Base-by-base conservation (phyloP, 2,329 filamentous ascomycete genomes). In the Triangularia setosa region DNA sequence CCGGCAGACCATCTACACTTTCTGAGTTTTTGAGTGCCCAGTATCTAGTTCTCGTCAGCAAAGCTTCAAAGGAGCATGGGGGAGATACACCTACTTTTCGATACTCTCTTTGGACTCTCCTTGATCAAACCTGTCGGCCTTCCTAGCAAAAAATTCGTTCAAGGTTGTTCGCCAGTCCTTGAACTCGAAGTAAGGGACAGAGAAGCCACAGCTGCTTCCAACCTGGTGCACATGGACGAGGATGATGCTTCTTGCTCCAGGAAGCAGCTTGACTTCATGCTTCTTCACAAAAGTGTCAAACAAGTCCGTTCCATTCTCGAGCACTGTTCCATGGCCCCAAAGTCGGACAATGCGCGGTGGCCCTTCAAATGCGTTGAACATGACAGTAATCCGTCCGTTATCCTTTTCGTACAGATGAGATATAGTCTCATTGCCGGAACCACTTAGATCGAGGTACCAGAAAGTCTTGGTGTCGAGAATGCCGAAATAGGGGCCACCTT, bases 371-470 rank as follows among this genome's bases (percentile, higher is more conserved):
- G 77, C 75, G 30, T 64, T 89, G 77, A 93, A 92, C 82, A 92
- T 87, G 72, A 93, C 77, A 5, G 89, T 92, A 18, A 90, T 83
- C 16, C 91, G 84, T 28, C 87, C 89, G 71, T 93, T 93, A 5
- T 72, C 72, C 0, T 73, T 74, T 72, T 94, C 90, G 73, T 91
- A 88, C 11, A 91, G 76, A 72, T 93, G 90, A 4, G 86, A 81
- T 65, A 93, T 88, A 2, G 90, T 93, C 78, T 94, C 91, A 72
- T 83, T 87, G 24, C 90, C 90, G 30, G 87, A 90, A 28, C 90
- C 91, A 1, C 88, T 92, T 65, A 87, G 84, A 72, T 93, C 90
- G 62, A 92, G 80, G 72, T 93, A 93, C 73, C 75, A 78, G 60
- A 79, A 78, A 1, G 72, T 76, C 3, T 68, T 66, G 63, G 75